phyloP scores from a whole-genome alignment of 73 alveolate genomes.

The Paramecium sexaurelia region DNA sequence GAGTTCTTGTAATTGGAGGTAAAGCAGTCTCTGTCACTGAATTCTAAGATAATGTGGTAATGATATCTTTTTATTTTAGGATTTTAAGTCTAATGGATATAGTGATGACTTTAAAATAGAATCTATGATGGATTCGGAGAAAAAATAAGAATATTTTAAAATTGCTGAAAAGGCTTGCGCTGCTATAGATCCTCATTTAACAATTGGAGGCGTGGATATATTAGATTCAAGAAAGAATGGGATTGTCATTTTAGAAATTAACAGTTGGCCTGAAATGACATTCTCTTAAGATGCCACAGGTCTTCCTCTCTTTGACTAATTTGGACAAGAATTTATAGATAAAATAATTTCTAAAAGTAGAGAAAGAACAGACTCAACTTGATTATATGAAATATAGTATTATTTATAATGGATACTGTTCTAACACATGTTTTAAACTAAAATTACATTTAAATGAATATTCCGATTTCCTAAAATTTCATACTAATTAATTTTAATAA shows the following conservation, averaged over 20 bases:
- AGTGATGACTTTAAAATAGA: not conserved
- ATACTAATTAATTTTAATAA: no score
- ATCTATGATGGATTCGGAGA: not conserved
- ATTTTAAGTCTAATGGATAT: slow-evolving; percentile 7
- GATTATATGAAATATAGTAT: not conserved
- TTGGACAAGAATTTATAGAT: not conserved
- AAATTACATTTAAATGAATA: no score
- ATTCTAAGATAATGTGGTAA: not conserved
- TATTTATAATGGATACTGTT: not conserved
- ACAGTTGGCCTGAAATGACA: slow-evolving; percentile 33
- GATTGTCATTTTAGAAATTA: not conserved
- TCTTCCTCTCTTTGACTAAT: not conserved
- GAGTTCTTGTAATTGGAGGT: not conserved
- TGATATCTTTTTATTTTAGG: not conserved
- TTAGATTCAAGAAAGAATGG: not conserved
- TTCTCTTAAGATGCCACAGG: not conserved
- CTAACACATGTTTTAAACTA: no score
- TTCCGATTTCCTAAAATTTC: no score
- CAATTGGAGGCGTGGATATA: not conserved
- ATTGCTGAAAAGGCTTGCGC: not conserved
- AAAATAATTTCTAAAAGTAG: not conserved
- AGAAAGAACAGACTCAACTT: not conserved
- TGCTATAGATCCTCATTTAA: not conserved
- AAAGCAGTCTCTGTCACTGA: not conserved
- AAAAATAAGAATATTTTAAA: not conserved